A percentile compares a stretch with the other conserved stretches of the same genome.
Evolutionary conservation across 352 stramenopile genomes (phyloP).

Genomic region (Pythium periplocum): DNA sequence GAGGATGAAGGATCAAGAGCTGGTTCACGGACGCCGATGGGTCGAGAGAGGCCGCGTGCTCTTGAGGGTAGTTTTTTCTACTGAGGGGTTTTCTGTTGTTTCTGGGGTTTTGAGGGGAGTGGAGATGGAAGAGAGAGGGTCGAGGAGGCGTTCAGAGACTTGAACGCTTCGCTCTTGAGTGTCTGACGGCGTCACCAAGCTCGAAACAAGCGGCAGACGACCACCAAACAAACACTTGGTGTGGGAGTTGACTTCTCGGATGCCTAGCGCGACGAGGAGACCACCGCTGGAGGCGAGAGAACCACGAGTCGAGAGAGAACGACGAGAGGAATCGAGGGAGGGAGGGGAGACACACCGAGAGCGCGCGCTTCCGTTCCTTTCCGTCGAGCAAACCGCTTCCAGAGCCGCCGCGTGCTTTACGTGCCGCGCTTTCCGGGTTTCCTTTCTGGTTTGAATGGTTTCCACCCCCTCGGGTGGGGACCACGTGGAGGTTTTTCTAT

Average conservation of each 20-base stretch:
- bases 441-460: conserved; percentile 14
- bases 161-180: too few species aligned
- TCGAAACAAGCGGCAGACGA: too few species aligned
- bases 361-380: conserved; percentile 7
- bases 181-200: too few species aligned
- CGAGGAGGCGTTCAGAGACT: not conserved
- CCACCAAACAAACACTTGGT: not conserved
- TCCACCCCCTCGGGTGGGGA: conserved; percentile 5
- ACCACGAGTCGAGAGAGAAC: conserved; percentile 6
- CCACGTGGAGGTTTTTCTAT: conserved; percentile 25
- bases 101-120: conserved; percentile 12
- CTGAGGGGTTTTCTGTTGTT: conserved; percentile 7
- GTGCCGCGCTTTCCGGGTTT: conserved; percentile 21
- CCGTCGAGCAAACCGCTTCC: conserved; percentile 9
- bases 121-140: not conserved
- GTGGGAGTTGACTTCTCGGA: conserved; percentile 6
- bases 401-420: conserved; percentile 6
- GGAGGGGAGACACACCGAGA: conserved; percentile 6
- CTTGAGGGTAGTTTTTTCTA: conserved; percentile 6
- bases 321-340: conserved; percentile 8
- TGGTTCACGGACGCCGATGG: conserved; percentile 6
- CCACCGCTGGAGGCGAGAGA: conserved; percentile 12
- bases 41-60: conserved; percentile 5
- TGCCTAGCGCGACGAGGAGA: conserved; percentile 1
- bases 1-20: not conserved